Evolutionary conservation across 2,329 filamentous ascomycete genomes (phyloP).

Genomic region (Chalara sp.): DNA sequence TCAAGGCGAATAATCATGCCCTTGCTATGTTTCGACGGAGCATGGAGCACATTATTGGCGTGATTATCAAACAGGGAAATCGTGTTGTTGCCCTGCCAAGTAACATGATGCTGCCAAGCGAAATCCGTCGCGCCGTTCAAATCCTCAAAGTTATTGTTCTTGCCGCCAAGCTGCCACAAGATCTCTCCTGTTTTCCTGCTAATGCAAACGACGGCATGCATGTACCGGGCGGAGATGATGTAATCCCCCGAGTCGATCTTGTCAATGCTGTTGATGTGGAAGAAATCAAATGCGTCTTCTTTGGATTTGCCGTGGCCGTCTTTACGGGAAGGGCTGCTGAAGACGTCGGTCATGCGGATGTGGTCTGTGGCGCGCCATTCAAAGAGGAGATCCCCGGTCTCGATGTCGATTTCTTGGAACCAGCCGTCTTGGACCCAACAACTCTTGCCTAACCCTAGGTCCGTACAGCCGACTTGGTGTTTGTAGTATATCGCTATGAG

Average conservation of each 20-base stretch:
- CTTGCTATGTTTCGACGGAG: slow-evolving; percentile 13
- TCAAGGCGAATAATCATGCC: slow-evolving; percentile 35
- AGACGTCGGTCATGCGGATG: slow-evolving; percentile 12
- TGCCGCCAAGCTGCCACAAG: slow-evolving; percentile 40
- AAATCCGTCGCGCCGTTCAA: slow-evolving; percentile 36
- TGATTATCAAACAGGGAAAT: slow-evolving; percentile 25
- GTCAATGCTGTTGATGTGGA: slow-evolving; percentile 30
- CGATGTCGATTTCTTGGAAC: slow-evolving; percentile 45
- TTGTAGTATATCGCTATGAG: slow-evolving; percentile 33
- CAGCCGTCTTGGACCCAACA: slow-evolving; percentile 6
- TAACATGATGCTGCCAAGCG: slow-evolving; percentile 42
- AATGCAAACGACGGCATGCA: slow-evolving; percentile 38
- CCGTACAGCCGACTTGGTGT: slow-evolving; percentile 5
- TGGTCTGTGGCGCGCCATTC: slow-evolving; percentile 42
- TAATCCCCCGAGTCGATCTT: slow-evolving; percentile 36
- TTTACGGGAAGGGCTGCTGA: slow-evolving; percentile 7
- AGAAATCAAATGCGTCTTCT: slow-evolving; percentile 18
- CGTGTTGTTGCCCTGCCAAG: slow-evolving; percentile 23
- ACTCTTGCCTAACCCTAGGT: slow-evolving; percentile 1
- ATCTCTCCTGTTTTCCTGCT: slow-evolving; percentile 37
- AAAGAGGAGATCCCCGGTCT: slow-evolving; percentile 40
- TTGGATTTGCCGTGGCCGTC: slow-evolving; percentile 13
- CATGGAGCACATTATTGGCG: slow-evolving; percentile 31
- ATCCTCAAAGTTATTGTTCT: slow-evolving; percentile 34
- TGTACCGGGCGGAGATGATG: slow-evolving; percentile 38